phyloP scores from a whole-genome alignment of 257 asterid species.

The Forsythia viridissima region DNA sequence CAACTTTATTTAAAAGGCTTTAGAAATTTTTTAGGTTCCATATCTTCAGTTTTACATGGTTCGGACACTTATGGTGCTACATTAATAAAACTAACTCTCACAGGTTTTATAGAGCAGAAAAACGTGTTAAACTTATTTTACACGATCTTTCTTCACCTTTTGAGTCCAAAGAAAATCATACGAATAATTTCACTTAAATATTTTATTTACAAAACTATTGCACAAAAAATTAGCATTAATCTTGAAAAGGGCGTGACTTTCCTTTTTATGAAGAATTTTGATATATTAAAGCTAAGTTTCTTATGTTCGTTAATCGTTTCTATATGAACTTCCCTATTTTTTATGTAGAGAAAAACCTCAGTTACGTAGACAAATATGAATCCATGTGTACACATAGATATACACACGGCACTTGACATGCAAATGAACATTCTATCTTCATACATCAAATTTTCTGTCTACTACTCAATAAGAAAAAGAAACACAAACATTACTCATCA shows the following conservation, averaged over 20 bases:
- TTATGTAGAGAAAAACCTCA: not conserved
- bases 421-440: not conserved
- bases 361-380: not conserved
- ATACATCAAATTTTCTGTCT: not conserved
- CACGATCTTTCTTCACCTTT: not conserved
- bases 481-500: not conserved
- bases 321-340: not conserved
- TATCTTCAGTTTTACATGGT: not conserved
- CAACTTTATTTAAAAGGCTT: not conserved
- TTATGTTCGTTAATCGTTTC: not conserved
- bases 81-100: not conserved
- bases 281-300: not conserved
- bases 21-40: not conserved
- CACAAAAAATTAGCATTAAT: not conserved
- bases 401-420: not conserved
- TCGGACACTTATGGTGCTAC: not conserved
- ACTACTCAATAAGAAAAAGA: not conserved
- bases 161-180: not conserved
- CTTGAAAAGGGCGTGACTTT: not conserved
- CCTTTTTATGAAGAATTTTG: not conserved
- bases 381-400: not conserved
- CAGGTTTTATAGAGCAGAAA: not conserved
- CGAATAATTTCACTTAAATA: not conserved
- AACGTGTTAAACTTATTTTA: not conserved
- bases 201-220: not conserved